phyloP scores from a whole-genome alignment of 2,329 filamentous ascomycete species.

The Bipolaris sorokiniana region DNA sequence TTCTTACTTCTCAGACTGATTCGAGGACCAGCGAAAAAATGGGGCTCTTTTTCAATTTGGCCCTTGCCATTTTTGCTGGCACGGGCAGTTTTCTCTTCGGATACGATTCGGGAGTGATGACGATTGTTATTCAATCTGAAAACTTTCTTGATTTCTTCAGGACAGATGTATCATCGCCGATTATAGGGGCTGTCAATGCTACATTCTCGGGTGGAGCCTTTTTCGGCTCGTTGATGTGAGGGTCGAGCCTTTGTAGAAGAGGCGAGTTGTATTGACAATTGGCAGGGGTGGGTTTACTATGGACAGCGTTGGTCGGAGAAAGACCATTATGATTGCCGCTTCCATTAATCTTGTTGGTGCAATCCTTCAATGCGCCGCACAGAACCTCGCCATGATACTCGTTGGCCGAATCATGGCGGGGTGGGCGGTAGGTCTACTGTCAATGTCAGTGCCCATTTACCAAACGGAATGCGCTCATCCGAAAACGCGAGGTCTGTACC shows the following conservation, averaged over 20 bases:
- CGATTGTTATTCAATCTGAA: constrained; percentile 61
- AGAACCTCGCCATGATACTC: constrained; percentile 62
- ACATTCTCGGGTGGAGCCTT: constrained; percentile 67
- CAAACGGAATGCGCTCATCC: constrained; percentile 67
- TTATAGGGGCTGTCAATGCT: constrained; percentile 68
- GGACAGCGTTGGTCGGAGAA: constrained; percentile 65
- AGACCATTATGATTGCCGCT: constrained; percentile 66
- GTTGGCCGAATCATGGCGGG: constrained; percentile 65
- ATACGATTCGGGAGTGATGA: constrained; percentile 51
- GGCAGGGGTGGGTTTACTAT: constrained; percentile 61
- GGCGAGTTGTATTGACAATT: constrained; percentile 2
- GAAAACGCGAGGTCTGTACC: constrained; percentile 58
- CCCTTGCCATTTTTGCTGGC: constrained; percentile 52
- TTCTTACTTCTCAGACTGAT: background rate
- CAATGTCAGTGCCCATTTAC: constrained; percentile 67
- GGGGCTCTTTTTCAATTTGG: constrained; percentile 53
- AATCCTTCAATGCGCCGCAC: constrained; percentile 63
- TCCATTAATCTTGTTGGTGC: constrained; percentile 64
- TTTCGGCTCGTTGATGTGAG: constrained; percentile 59
- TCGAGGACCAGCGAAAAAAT: constrained; percentile 29
- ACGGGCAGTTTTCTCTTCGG: constrained; percentile 49
- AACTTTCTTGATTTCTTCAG: constrained; percentile 66
- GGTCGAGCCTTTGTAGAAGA: background rate
- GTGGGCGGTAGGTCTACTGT: constrained; percentile 64
- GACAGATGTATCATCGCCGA: constrained; percentile 56